Evolutionary conservation across 352 stramenopile genomes (phyloP), one percentile per base, ranked within the genome.

Genomic region (Phytopythium montanum): DNA sequence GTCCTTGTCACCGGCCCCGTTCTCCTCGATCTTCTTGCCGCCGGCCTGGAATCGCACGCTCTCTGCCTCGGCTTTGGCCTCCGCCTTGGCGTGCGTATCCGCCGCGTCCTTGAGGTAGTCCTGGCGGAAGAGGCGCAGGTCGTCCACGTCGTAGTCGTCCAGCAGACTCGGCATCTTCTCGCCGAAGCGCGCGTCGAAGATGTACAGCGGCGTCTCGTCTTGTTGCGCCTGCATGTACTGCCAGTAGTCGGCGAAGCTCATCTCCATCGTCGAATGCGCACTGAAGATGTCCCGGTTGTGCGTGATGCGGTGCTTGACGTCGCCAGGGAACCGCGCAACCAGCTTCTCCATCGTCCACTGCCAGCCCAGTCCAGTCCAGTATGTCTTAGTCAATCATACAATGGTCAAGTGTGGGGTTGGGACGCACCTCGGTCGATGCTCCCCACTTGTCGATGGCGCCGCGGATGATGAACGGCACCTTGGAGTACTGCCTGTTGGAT

Each of bases 201-300:
- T 92, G 70, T 96, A 96, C 54, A 96, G 60, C 54, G 85, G 87
- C 9, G 87, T 94, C 65, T 96, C 87, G 53, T 96, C 87, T 28
- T 91, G 68, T 42, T 94, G 84, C 16, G 77, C 69, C 23, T 23
- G 59, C 3, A 78, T 65, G 55, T 95, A 95, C 54, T 75, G 61
- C 21, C 75, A 69, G 55, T 89, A 95, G 65, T 95, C 79, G 0
- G 66, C 63, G 57, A 95, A 91, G 16, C 62, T 90, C 77, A 95
- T 91, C 64, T 89, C 68, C 55, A 83, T 85, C 19, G 80, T 80
- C 34, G 76, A 65, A 19, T 57, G 70, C 29, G 62, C 76, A 5
- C 73, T 78, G 21, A 70, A 75, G 50, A 90, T 75, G 42, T 95
- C 86, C 26, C 94, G 53, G 51, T 95, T 95, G 72, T 95, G 86